A percentile compares a stretch with the other conserved stretches of the same genome.
These are phyloP conservation scores for Pyrenula aspistea DNA, from an alignment of 495 filamentous ascomycete species.

Conservation along the genomic window DNA sequence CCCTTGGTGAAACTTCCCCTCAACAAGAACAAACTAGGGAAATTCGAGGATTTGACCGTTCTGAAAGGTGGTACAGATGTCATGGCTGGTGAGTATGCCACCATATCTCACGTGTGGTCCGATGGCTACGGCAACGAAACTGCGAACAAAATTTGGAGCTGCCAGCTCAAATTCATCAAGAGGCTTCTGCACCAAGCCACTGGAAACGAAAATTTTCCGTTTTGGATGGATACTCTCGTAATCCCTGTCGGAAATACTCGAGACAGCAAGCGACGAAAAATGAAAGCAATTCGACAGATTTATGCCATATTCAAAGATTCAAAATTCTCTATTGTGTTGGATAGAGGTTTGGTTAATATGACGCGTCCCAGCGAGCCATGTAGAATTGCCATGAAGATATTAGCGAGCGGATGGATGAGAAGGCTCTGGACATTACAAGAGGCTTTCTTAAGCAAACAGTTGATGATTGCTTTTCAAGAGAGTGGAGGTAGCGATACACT, in stretches of 20 bases:
- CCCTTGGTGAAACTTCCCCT: neutral
- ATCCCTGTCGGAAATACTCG: neutral
- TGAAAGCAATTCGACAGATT: neutral
- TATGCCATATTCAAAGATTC: neutral
- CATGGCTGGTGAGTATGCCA: neutral
- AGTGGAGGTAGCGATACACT: neutral
- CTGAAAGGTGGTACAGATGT: neutral
- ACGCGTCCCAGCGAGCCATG: neutral
- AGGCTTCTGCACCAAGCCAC: neutral
- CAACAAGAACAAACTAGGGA: neutral
- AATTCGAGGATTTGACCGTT: neutral
- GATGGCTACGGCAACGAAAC: neutral
- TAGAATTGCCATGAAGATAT: neutral
- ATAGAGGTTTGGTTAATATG: neutral
- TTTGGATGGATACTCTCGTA: slow-evolving; percentile 1
- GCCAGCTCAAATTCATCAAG: neutral
- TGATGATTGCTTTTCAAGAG: neutral
- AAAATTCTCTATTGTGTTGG: neutral
- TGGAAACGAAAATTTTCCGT: neutral
- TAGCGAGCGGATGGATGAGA: neutral
- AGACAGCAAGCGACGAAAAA: neutral
- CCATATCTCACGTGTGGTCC: neutral
- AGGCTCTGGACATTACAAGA: slow-evolving; percentile 1
- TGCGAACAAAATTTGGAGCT: neutral
- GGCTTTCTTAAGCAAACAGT: neutral